phyloP scores from a whole-genome alignment of 768 basidiomycete species.

The Porphyrellus cyaneotinctus region DNA sequence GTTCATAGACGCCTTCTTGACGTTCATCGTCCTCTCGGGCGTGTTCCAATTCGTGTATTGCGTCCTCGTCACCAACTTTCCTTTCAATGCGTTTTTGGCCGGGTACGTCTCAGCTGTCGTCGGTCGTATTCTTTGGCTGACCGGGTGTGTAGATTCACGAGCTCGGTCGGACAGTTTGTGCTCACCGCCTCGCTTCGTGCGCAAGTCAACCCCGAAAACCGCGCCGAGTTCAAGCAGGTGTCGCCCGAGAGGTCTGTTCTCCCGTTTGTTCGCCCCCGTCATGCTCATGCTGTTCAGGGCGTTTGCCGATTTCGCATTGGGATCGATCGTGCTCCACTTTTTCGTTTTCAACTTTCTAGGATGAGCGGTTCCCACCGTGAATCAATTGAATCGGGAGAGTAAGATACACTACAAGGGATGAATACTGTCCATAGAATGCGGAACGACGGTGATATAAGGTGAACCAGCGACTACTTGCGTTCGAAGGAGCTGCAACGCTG shows the following conservation, averaged over 20 bases:
- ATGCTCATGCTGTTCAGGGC: constrained; percentile 51
- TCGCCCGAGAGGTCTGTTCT: constrained; percentile 83
- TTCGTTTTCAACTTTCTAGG: constrained; percentile 99
- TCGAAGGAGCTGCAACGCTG: constrained; percentile 77
- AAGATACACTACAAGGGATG: constrained; percentile 12
- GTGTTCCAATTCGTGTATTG: constrained; percentile 90
- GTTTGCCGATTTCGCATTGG: constrained; percentile 93
- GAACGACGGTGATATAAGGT: no score
- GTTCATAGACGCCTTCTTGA: constrained; percentile 88
- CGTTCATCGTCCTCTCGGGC: constrained; percentile 90
- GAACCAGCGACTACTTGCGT: constrained; percentile 39
- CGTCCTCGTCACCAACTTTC: constrained; percentile 85
- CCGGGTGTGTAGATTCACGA: constrained; percentile 66
- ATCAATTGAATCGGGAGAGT: no score
- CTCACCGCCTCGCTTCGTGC: constrained; percentile 86
- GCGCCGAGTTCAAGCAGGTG: constrained; percentile 78
- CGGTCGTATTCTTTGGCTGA: constrained; percentile 1
- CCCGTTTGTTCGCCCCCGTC: neutral
- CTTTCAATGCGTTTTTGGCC: constrained; percentile 95
- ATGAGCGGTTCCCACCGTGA: no score
- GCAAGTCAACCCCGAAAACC: constrained; percentile 88
- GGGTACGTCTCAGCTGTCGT: constrained; percentile 55
- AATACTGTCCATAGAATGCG: no score
- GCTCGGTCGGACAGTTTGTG: constrained; percentile 96
- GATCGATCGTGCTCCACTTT: constrained; percentile 95